These are phyloP conservation scores for Chytridium lagenaria DNA, from an alignment of 371 early-diverging fungal genomes.

Conservation along the genomic window DNA sequence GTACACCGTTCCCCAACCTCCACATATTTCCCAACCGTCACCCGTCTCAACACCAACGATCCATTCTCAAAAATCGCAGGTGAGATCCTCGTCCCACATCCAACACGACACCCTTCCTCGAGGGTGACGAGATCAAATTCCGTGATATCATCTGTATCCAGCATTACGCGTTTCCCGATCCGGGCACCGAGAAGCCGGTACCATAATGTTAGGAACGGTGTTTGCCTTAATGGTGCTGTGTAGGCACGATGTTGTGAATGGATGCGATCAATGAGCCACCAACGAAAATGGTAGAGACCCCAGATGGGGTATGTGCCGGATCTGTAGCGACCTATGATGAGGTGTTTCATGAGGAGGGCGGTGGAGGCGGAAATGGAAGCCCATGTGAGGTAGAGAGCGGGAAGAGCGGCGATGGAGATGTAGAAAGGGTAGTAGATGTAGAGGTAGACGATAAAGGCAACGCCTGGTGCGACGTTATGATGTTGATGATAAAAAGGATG, in stretches of 20 bases:
- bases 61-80: constrained; percentile 12
- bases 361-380: neutral
- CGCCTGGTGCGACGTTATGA: neutral
- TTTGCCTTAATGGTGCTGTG: constrained; percentile 32
- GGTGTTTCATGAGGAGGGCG: constrained; percentile 32
- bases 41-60: neutral
- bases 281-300: constrained; percentile 41
- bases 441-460: neutral
- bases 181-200: constrained; percentile 42
- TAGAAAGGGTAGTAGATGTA: neutral
- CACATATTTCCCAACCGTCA: neutral
- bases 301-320: constrained; percentile 43
- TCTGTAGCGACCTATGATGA: constrained; percentile 45
- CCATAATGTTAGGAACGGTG: constrained; percentile 37
- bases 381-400: neutral
- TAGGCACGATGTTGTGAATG: constrained; percentile 15
- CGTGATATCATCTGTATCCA: constrained; percentile 2
- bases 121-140: constrained; percentile 14
- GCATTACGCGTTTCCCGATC: constrained; percentile 7
- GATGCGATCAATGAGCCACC: constrained; percentile 44
- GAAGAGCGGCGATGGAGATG: neutral
- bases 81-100: neutral
- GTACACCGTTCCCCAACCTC: constrained; percentile 1
- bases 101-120: neutral
- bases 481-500: neutral